phyloP scores from a whole-genome alignment of 805 yeast genomes.

The Saturnispora gosingensis region DNA sequence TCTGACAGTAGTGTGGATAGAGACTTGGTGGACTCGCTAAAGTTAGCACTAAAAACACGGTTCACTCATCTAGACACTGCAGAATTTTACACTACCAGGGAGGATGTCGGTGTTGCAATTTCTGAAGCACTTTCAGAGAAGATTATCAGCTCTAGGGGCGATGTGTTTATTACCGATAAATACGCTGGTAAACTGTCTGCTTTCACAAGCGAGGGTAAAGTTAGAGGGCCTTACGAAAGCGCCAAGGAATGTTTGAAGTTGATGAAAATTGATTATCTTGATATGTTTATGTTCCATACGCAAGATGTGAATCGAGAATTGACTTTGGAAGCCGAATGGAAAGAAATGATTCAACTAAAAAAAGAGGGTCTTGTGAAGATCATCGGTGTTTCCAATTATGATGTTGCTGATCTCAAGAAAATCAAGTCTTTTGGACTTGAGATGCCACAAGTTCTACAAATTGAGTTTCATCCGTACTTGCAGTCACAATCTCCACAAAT shows the following conservation, averaged over 20 bases:
- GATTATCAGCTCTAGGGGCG: slow-evolving; percentile 30
- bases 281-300: slow-evolving; percentile 51
- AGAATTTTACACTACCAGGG: slow-evolving; percentile 49
- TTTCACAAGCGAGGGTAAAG: slow-evolving; percentile 13
- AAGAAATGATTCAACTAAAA: slow-evolving; percentile 37
- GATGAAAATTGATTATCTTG: slow-evolving; percentile 44
- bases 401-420: slow-evolving; percentile 35
- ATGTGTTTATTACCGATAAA: slow-evolving; percentile 52
- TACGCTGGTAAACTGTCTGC: slow-evolving; percentile 19
- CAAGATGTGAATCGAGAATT: slow-evolving; percentile 36
- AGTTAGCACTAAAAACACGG: slow-evolving; percentile 41
- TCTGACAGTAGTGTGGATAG: neutral
- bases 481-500: slow-evolving; percentile 52
- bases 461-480: slow-evolving; percentile 56
- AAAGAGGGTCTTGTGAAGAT: slow-evolving; percentile 42
- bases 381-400: slow-evolving; percentile 46
- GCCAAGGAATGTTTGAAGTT: slow-evolving; percentile 37
- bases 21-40: slow-evolving; percentile 37
- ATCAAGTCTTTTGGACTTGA: slow-evolving; percentile 31
- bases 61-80: slow-evolving; percentile 58
- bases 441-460: slow-evolving; percentile 52
- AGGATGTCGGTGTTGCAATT: slow-evolving; percentile 48
- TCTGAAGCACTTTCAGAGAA: slow-evolving; percentile 23
- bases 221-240: slow-evolving; percentile 37
- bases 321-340: slow-evolving; percentile 38